Evolutionary conservation across 2,329 filamentous ascomycete genomes (phyloP), one percentile per base, ranked within the genome.

Genomic region (Fusarium pseudoanthophilum): DNA sequence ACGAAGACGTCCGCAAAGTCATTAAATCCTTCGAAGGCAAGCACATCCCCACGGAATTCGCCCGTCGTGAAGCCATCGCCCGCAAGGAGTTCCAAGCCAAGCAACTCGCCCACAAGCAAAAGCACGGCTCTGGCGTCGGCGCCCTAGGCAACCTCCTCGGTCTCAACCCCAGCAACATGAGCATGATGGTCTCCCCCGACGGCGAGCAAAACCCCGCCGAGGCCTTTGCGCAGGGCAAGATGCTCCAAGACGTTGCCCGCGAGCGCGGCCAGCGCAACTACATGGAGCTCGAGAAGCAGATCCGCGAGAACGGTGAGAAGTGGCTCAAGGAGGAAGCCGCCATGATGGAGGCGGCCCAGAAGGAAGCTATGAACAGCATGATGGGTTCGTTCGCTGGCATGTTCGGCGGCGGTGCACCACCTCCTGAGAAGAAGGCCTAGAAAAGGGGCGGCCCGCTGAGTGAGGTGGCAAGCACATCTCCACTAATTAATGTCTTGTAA

Each of bases 291-390:
- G 95, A 98, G 83, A 92, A 92, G 83, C 93, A 97, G 85, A 97
- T 99, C 77, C 89, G 92, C 52, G 93, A 97, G 82, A 96, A 98
- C 80, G 96, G 95, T 59, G 94, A 95, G 82, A 94, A 95, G 85
- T 98, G 95, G 94, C 87, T 99, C 76, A 95, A 95, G 86, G 95
- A 98, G 83, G 95, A 97, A 87, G 93, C 93, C 48, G 92, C 92
- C 55, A 90, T 93, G 80, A 92, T 95, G 85, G 95, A 98, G 87
- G 95, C 94, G 86, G 88, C 91, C 72, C 93, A 95, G 82, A 93
- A 97, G 79, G 95, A 97, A 83, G 92, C 92, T 78, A 95, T 97
- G 92, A 93, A 92, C 84, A 94, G 89, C 79, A 97, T 97, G 94
- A 96, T 95, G 89, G 89, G 88, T 66, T 92, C 92, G 34, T 91